Conservation (phyloP, 208 protist species). For the Leishmania mexicana region DNA sequence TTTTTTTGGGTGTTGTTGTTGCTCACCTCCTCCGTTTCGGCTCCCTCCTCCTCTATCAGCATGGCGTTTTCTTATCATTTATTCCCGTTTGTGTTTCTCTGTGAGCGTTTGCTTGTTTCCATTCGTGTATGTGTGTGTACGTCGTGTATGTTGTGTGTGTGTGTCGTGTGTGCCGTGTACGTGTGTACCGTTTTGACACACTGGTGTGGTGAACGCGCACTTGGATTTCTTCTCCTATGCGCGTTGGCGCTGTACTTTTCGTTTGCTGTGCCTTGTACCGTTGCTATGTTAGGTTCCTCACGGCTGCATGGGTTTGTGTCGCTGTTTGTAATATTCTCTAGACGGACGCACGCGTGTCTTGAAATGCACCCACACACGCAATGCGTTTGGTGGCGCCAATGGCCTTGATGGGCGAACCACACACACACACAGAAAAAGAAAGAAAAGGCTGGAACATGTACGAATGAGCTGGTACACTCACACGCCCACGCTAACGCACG, state of each 20-base stretch:
- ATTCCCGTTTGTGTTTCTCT: constrained; percentile 1
- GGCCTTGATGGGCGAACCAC: background rate
- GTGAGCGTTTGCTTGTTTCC: background rate
- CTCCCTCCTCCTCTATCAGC: background rate
- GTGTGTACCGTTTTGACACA: background rate
- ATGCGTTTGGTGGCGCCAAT: background rate
- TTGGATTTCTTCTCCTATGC: background rate
- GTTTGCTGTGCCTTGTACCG: background rate
- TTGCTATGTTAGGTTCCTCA: background rate
- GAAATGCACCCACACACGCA: background rate
- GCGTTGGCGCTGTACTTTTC: background rate
- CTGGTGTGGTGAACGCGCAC: background rate
- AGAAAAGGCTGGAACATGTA: background rate
- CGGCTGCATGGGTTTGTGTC: background rate
- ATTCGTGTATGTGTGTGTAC: background rate
- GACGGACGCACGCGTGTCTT: background rate
- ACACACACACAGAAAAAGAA: background rate
- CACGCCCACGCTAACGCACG: background rate
- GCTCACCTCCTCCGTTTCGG: background rate
- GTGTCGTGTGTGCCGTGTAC: constrained; percentile 9
- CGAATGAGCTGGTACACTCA: too few species aligned
- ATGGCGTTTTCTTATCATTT: background rate
- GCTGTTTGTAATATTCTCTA: background rate
- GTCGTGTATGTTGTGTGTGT: background rate
- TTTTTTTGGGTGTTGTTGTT: background rate